A percentile compares a stretch with the other conserved stretches of the same genome.
phyloP scores from a whole-genome alignment of 1,284 basidiomycete species.

The Chalciporus sp. region DNA sequence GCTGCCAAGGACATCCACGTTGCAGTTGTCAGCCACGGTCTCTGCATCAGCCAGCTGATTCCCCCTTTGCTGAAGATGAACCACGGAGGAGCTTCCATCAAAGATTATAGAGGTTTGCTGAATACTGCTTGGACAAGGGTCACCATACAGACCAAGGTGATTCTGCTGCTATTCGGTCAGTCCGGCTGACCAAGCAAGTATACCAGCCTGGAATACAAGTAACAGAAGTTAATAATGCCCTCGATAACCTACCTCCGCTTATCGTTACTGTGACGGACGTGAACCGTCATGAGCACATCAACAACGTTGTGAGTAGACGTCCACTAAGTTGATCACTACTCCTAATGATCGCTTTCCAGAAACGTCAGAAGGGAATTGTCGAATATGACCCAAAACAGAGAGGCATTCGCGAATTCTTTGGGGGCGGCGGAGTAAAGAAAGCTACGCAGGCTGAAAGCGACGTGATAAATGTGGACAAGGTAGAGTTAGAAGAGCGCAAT shows the following conservation, averaged over 20 bases:
- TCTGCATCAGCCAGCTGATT: conserved; percentile 72
- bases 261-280: conserved; percentile 50
- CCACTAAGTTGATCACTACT: background rate
- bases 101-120: conserved; percentile 53
- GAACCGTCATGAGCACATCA: conserved; percentile 59
- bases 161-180: background rate
- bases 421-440: conserved; percentile 44
- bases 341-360: conserved; percentile 40
- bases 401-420: conserved; percentile 78
- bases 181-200: conserved; percentile 8
- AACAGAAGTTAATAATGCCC: conserved; percentile 21
- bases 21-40: conserved; percentile 79
- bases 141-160: conserved; percentile 51
- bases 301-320: conserved; percentile 51
- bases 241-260: conserved; percentile 37
- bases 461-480: conserved; percentile 23
- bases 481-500: conserved; percentile 4
- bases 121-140: conserved; percentile 77
- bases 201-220: conserved; percentile 34
- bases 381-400: conserved; percentile 77
- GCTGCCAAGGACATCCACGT: conserved; percentile 52
- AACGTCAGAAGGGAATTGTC: conserved; percentile 78
- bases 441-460: conserved; percentile 35
- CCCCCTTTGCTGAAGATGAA: conserved; percentile 50
- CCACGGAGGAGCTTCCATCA: conserved; percentile 31